Conservation (phyloP, 2,329 filamentous ascomycete species). For the Penicillium sp. region DNA sequence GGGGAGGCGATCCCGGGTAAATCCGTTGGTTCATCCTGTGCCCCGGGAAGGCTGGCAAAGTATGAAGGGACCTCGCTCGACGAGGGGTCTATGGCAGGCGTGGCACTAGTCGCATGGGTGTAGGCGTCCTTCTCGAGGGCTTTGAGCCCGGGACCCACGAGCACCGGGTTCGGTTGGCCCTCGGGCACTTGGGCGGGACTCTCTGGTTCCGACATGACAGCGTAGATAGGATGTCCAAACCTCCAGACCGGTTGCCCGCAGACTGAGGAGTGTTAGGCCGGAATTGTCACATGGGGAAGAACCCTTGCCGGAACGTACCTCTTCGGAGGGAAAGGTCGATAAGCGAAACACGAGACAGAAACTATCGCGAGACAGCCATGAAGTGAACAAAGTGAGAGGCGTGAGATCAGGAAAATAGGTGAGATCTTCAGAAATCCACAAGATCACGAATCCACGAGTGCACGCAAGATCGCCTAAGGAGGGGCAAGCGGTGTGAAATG, state of each 20-base stretch:
- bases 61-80: conserved; percentile 32
- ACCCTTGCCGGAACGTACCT: conserved; percentile 15
- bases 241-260: conserved; percentile 4
- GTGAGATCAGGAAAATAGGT: neutral
- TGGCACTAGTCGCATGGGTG: conserved; percentile 30
- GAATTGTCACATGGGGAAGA: conserved; percentile 19
- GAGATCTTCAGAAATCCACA: neutral
- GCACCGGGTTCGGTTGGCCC: conserved; percentile 32
- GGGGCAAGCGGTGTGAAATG: conserved; percentile 30
- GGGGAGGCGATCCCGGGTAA: conserved; percentile 26
- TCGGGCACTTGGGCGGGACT: conserved; percentile 28
- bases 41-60: conserved; percentile 30
- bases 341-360: neutral
- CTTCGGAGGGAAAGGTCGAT: conserved; percentile 15
- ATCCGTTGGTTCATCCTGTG: conserved; percentile 19
- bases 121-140: conserved; percentile 31
- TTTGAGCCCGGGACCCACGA: conserved; percentile 32
- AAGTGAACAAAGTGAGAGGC: neutral
- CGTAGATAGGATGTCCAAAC: neutral
- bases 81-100: conserved; percentile 23
- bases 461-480: conserved; percentile 5
- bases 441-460: no score
- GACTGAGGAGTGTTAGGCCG: conserved; percentile 9
- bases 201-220: conserved; percentile 28
- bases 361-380: conserved; percentile 22